Evolutionary conservation across 2,329 filamentous ascomycete genomes (phyloP), one percentile per base, ranked within the genome.

Genomic region (Pestalotiopsis sp.): DNA sequence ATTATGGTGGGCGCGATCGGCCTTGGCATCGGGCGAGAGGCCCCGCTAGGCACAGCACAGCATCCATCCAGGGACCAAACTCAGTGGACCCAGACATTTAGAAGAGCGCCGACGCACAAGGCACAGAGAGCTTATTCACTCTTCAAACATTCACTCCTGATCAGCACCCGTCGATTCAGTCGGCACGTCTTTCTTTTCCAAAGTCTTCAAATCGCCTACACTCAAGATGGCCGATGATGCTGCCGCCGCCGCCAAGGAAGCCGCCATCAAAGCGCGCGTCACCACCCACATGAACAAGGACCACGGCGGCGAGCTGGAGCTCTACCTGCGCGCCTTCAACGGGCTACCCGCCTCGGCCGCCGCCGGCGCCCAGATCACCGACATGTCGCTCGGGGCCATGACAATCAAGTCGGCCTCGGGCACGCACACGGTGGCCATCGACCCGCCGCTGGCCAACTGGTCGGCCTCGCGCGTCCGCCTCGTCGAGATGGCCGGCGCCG

Each of bases 281-380:
- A 88, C 95, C 76, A 85, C 85, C 41, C 95, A 98, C 84, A 96
- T 98, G 93, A 97, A 98, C 82, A 84, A 84, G 58, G 92, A 95
- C 80, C 95, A 97, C 82, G 83, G 86, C 65, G 86, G 89, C 74
- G 93, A 94, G 69, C 89, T 97, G 64, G 83, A 87, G 68, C 87
- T 92, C 77, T 97, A 95, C 81, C 88, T 97, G n/a, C 90, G 90
- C 72, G 88, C 94, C 79, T 94, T 90, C 83, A 85, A 83, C 77
- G 79, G 84, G 17, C 83, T 93, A 59, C 86, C 90, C 17, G 76
- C 85, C 7, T 79, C 82, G 69, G 81, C 86, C 64, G 86, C 91
- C 64, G 82, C 87, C 68, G 82, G 84, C 23, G 89, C 92, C 23
- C 80, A 83, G 52, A 84, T 97, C 72, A 83, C 85, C 67, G 91